These are phyloP conservation scores for Gillenia trifoliata DNA, from an alignment of 306 rosid genomes.

Conservation along the genomic window DNA sequence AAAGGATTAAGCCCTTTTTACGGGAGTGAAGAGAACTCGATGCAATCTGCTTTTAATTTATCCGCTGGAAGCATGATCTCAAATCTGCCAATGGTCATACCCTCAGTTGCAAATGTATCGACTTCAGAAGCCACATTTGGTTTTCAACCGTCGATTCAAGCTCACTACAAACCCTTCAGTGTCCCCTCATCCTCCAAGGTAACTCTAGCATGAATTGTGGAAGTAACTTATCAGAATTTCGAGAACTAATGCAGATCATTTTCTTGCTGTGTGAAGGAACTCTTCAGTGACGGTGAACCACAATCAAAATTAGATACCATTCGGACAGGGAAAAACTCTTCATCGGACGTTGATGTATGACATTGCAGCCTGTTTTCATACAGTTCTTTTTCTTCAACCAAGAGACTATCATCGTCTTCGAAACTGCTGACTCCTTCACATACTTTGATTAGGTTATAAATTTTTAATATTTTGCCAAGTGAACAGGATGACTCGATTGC, in stretches of 20 bases:
- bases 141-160: conserved; percentile 42
- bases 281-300: conserved; percentile 27
- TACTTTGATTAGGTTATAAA: neutral
- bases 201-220: conserved; percentile 2
- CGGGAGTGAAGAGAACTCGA: conserved; percentile 30
- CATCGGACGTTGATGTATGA: conserved; percentile 30
- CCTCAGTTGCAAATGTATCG: conserved; percentile 33
- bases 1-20: conserved; percentile 31
- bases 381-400: conserved; percentile 20
- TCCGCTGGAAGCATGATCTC: conserved; percentile 43
- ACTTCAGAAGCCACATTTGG: conserved; percentile 39
- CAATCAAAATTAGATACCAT: conserved; percentile 34
- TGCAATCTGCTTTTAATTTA: conserved; percentile 32
- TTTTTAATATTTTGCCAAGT: neutral
- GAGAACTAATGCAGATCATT: conserved; percentile 18
- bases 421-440: conserved; percentile 26
- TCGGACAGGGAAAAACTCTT: conserved; percentile 33
- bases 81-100: conserved; percentile 35
- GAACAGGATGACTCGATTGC: conserved; percentile 22
- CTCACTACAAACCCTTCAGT: conserved; percentile 27
- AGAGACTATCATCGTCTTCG: conserved; percentile 19
- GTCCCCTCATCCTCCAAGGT: conserved; percentile 36
- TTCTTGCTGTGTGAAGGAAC: conserved; percentile 39
- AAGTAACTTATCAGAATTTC: neutral
- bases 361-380: conserved; percentile 11